phyloP scores from a whole-genome alignment of 768 basidiomycete genomes.

The Cyclocybe aegerita region DNA sequence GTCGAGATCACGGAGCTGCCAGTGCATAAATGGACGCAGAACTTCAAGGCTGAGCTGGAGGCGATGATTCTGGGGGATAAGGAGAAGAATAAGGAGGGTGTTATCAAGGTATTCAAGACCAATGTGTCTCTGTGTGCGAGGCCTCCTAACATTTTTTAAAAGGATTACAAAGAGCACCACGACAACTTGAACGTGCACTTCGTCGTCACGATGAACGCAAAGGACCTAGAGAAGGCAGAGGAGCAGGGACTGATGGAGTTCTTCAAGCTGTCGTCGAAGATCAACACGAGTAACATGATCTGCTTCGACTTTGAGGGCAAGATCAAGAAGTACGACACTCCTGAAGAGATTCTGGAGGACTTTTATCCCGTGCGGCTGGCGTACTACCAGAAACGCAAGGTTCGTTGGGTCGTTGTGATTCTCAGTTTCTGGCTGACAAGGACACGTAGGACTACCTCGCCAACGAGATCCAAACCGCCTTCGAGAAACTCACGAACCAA shows the following conservation, averaged over 20 bases:
- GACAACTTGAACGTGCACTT: constrained; percentile 93
- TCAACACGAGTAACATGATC: constrained; percentile 96
- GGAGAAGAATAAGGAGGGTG: constrained; percentile 54
- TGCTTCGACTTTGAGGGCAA: constrained; percentile 96
- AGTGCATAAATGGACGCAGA: constrained; percentile 92
- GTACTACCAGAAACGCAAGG: constrained; percentile 97
- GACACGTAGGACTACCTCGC: constrained; percentile 74
- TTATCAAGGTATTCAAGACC: constrained; percentile 63
- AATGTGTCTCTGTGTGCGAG: background rate
- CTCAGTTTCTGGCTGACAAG: constrained; percentile 7
- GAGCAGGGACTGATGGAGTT: constrained; percentile 85
- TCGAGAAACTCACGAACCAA: constrained; percentile 90
- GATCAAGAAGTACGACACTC: constrained; percentile 87
- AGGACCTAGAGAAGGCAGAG: constrained; percentile 84
- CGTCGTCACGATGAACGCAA: constrained; percentile 74
- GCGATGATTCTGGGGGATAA: constrained; percentile 82
- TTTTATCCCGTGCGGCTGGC: constrained; percentile 89
- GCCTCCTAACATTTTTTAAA: constrained; percentile 1
- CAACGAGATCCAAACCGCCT: constrained; percentile 73
- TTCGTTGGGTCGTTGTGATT: constrained; percentile 23
- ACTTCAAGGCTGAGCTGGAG: constrained; percentile 91
- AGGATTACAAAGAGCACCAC: constrained; percentile 99
- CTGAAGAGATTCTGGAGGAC: constrained; percentile 91
- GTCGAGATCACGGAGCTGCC: constrained; percentile 95
- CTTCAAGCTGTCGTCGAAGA: constrained; percentile 84